These are phyloP conservation scores for Gentiana macrophylla DNA, from an alignment of 257 asterid genomes.

Conservation along the genomic window DNA sequence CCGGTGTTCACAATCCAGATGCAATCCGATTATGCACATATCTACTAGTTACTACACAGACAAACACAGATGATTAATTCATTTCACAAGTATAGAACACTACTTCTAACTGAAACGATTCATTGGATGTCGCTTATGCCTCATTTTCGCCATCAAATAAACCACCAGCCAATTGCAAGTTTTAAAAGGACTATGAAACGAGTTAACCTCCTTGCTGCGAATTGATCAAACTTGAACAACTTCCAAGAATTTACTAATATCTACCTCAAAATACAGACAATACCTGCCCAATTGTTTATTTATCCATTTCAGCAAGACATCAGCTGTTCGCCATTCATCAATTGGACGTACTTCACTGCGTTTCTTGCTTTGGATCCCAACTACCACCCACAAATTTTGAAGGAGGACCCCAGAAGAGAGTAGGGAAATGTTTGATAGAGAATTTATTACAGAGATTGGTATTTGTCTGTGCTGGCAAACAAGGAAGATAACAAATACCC, in stretches of 20 bases:
- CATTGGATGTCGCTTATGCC: no score
- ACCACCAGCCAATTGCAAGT: no score
- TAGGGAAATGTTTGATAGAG: slow-evolving; percentile 66
- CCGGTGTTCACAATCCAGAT: background rate
- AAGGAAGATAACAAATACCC: slow-evolving; percentile 21
- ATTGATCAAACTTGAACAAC: background rate
- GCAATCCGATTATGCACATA: background rate
- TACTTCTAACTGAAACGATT: background rate
- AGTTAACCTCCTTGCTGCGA: background rate
- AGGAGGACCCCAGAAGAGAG: slow-evolving; percentile 84
- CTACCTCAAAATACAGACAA: background rate
- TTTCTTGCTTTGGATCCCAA: slow-evolving; percentile 60
- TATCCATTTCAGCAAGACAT: slow-evolving; percentile 65
- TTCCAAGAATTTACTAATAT: background rate
- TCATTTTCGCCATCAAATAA: no score
- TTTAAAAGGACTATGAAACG: background rate
- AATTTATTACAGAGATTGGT: slow-evolving; percentile 72
- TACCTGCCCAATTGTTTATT: slow-evolving; percentile 74
- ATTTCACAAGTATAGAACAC: background rate
- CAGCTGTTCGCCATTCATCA: slow-evolving; percentile 59
- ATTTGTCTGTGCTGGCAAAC: slow-evolving; percentile 95
- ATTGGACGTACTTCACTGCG: slow-evolving; percentile 43
- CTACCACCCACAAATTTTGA: slow-evolving; percentile 65
- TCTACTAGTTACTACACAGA: background rate
- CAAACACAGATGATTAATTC: background rate